phyloP scores from a whole-genome alignment of 148 eudicot species.

The Heliosperma pusillum region DNA sequence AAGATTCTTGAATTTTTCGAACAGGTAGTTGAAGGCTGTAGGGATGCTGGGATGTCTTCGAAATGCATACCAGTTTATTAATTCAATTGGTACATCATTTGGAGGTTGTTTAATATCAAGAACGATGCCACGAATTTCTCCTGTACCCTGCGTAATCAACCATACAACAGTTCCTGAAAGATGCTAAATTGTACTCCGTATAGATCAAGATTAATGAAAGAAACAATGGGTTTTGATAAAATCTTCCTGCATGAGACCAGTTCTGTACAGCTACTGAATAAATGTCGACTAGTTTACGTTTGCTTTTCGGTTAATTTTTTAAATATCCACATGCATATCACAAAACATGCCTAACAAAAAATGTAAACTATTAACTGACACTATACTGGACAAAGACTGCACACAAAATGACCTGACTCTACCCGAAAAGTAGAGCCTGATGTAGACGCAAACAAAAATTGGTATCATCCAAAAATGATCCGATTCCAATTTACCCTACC shows the following conservation, averaged over 20 bases:
- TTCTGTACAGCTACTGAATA: too few species aligned
- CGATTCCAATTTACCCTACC: too few species aligned
- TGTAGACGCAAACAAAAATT: too few species aligned
- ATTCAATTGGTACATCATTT: conserved; percentile 13
- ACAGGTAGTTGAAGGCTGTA: conserved; percentile 13
- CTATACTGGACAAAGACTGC: too few species aligned
- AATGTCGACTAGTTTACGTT: too few species aligned
- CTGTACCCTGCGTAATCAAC: conserved; percentile 35
- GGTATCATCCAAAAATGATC: too few species aligned
- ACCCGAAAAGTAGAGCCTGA: too few species aligned
- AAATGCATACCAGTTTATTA: conserved; percentile 11
- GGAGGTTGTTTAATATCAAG: conserved; percentile 34
- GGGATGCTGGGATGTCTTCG: conserved; percentile 15
- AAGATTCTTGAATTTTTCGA: conserved; percentile 12
- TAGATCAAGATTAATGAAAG: background rate
- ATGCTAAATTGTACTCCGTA: background rate
- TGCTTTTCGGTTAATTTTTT: too few species aligned
- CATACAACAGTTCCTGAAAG: background rate
- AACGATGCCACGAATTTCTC: conserved; percentile 37
- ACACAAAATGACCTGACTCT: too few species aligned
- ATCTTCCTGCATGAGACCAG: background rate
- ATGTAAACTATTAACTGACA: too few species aligned
- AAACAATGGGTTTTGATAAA: background rate
- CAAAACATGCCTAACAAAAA: too few species aligned
- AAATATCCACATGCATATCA: too few species aligned